A percentile compares a stretch with the other conserved stretches of the same genome.
Evolutionary conservation across 2,329 filamentous ascomycete species (phyloP).

Genomic region (Aureobasidium uvarum): DNA sequence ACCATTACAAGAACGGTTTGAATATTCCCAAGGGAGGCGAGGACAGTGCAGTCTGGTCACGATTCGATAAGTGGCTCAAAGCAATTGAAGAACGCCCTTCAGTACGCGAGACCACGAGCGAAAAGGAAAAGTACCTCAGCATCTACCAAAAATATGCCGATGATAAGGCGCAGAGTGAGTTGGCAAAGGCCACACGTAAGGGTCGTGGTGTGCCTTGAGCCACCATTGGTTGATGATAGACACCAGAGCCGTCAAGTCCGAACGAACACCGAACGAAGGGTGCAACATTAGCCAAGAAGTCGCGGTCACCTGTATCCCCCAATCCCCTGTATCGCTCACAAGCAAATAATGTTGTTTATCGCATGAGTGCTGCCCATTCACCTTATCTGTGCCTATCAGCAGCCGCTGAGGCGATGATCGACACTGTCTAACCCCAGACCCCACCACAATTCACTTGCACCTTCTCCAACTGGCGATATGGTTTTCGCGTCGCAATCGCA

Average conservation of each 20-base stretch:
- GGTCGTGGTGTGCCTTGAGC: slow-evolving; percentile 62
- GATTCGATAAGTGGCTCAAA: slow-evolving; percentile 64
- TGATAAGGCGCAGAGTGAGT: slow-evolving; percentile 48
- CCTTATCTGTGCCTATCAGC: slow-evolving; percentile 23
- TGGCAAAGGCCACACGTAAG: slow-evolving; percentile 53
- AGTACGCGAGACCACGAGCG: slow-evolving; percentile 66
- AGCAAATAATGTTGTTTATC: slow-evolving; percentile 1
- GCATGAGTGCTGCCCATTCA: not conserved
- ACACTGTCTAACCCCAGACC: slow-evolving; percentile 14
- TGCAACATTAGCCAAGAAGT: not conserved
- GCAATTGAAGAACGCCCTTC: slow-evolving; percentile 61
- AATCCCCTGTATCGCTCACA: not conserved
- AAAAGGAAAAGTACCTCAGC: slow-evolving; percentile 63
- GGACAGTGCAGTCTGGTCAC: slow-evolving; percentile 59
- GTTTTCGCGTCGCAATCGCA: too few species aligned
- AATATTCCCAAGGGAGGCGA: slow-evolving; percentile 52
- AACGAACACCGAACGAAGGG: not conserved
- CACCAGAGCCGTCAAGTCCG: not conserved
- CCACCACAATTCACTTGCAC: not conserved
- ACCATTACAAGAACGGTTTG: slow-evolving; percentile 67
- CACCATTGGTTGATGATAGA: not conserved
- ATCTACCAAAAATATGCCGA: slow-evolving; percentile 59
- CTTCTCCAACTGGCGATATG: slow-evolving; percentile 13
- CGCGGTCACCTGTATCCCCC: not conserved
- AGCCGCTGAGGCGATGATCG: slow-evolving; percentile 10